phyloP scores from a whole-genome alignment of 345 rosid species.

The Eucalyptus pauciflora region DNA sequence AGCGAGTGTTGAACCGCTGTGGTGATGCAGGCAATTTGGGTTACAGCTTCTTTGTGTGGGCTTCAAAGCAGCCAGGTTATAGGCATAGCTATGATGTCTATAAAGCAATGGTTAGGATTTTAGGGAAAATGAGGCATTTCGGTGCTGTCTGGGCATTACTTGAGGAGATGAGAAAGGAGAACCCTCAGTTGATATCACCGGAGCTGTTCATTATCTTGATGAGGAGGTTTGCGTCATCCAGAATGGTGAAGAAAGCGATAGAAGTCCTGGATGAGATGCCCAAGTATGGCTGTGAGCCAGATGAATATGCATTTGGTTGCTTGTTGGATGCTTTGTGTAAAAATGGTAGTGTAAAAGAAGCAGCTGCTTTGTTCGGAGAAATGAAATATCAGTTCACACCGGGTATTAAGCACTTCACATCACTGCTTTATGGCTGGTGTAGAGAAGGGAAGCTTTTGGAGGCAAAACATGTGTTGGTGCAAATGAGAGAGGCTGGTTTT shows the following conservation, averaged over 20 bases:
- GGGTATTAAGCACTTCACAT: slow-evolving; percentile 48
- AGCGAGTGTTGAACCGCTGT: slow-evolving; percentile 78
- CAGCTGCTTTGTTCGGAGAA: slow-evolving; percentile 73
- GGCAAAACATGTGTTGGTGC: slow-evolving; percentile 74
- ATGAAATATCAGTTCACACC: slow-evolving; percentile 49
- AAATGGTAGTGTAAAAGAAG: slow-evolving; percentile 73
- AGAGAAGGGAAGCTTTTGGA: slow-evolving; percentile 80
- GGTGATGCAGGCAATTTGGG: slow-evolving; percentile 90
- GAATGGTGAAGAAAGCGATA: slow-evolving; percentile 75
- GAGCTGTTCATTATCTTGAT: slow-evolving; percentile 68
- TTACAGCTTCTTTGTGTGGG: slow-evolving; percentile 74
- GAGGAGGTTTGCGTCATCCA: slow-evolving; percentile 58
- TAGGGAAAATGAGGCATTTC: slow-evolving; percentile 82
- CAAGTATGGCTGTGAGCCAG: slow-evolving; percentile 69
- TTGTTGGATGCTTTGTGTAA: slow-evolving; percentile 82
- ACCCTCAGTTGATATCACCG: slow-evolving; percentile 51
- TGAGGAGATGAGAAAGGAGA: slow-evolving; percentile 79
- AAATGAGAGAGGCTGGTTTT: slow-evolving; percentile 77
- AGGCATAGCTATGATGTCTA: slow-evolving; percentile 55
- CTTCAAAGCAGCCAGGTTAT: slow-evolving; percentile 68
- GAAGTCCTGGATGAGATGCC: slow-evolving; percentile 94
- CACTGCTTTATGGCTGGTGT: slow-evolving; percentile 89
- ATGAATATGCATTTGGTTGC: slow-evolving; percentile 67
- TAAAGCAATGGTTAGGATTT: slow-evolving; percentile 58
- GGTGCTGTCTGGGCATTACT: slow-evolving; percentile 82